A percentile compares a stretch with the other conserved stretches of the same genome.
Evolutionary conservation across 768 basidiomycete genomes (phyloP).

Genomic region (Tulasnella sp.): DNA sequence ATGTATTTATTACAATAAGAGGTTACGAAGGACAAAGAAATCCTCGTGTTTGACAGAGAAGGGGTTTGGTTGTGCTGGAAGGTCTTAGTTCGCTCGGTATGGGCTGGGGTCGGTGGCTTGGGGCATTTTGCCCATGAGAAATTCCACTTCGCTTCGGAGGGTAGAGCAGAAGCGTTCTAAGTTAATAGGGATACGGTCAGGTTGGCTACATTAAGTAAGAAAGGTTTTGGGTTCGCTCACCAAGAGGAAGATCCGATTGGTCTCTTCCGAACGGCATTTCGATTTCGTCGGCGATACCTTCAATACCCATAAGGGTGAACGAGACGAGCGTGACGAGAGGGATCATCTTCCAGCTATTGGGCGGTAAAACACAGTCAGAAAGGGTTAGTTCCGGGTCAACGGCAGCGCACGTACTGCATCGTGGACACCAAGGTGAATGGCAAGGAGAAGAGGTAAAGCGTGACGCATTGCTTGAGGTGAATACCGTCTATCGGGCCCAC

Average conservation of each 20-base stretch:
- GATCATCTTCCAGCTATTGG: slow-evolving; percentile 40
- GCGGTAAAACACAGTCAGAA: not conserved
- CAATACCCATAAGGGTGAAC: slow-evolving; percentile 92
- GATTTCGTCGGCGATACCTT: slow-evolving; percentile 93
- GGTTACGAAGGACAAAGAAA: not conserved
- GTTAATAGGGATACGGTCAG: no score
- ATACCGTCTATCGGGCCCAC: slow-evolving; percentile 63
- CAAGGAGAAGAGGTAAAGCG: slow-evolving; percentile 86
- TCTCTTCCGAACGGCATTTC: slow-evolving; percentile 92
- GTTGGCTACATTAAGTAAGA: not conserved
- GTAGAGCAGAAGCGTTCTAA: slow-evolving; percentile 26
- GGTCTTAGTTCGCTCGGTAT: not conserved
- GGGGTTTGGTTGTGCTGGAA: not conserved
- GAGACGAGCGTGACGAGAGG: slow-evolving; percentile 53
- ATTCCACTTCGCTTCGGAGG: slow-evolving; percentile 26
- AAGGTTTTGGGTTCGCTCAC: slow-evolving; percentile 44
- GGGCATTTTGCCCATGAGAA: not conserved
- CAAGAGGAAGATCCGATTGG: slow-evolving; percentile 71
- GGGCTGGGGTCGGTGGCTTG: not conserved
- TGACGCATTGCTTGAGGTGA: slow-evolving; percentile 95
- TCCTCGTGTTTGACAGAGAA: not conserved
- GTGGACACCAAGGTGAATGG: slow-evolving; percentile 85
- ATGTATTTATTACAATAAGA: not conserved
- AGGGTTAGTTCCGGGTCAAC: not conserved
- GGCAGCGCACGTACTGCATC: slow-evolving; percentile 48